phyloP scores from a whole-genome alignment of 495 filamentous ascomycete species.

The Lophium mytilinum region DNA sequence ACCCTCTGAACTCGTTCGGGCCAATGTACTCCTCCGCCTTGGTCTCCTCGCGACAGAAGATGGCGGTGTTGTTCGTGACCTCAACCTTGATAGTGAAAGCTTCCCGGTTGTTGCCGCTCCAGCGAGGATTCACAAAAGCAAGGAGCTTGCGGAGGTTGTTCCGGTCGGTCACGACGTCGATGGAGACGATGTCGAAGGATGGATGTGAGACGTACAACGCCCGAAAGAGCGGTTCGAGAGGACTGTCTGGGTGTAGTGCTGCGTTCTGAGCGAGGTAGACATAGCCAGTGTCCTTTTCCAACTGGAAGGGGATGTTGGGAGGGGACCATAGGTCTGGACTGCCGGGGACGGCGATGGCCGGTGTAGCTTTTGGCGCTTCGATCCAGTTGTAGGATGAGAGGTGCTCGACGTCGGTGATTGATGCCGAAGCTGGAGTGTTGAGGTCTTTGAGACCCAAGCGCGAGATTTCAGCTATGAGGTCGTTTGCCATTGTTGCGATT shows the following conservation, averaged over 20 bases:
- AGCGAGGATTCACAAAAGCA: slow-evolving; percentile 36
- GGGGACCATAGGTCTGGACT: slow-evolving; percentile 37
- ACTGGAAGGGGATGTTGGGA: slow-evolving; percentile 14
- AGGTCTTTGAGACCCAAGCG: slow-evolving; percentile 1
- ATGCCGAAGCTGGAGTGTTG: neutral
- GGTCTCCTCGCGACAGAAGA: slow-evolving; percentile 38
- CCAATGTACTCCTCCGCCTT: slow-evolving; percentile 27
- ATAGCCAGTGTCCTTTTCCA: slow-evolving; percentile 35
- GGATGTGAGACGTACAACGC: slow-evolving; percentile 39
- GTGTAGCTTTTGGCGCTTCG: slow-evolving; percentile 14
- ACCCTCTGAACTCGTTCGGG: slow-evolving; percentile 37
- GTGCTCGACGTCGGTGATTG: slow-evolving; percentile 3
- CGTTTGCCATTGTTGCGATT: neutral
- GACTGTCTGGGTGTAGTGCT: slow-evolving; percentile 36
- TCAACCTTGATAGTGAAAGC: slow-evolving; percentile 42
- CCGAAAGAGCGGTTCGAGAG: slow-evolving; percentile 46
- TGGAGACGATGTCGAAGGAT: slow-evolving; percentile 34
- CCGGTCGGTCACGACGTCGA: slow-evolving; percentile 46
- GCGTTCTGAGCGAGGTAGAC: slow-evolving; percentile 40
- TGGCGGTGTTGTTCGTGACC: slow-evolving; percentile 33
- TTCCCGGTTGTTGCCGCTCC: slow-evolving; percentile 23
- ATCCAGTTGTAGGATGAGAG: slow-evolving; percentile 7
- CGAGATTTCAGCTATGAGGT: neutral
- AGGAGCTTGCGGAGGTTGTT: slow-evolving; percentile 48
- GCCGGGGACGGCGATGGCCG: slow-evolving; percentile 38